Percentiles rank a stretch among this genome's conserved stretches.
Evolutionary conservation across 345 rosid species (phyloP).

Genomic region (Lepidium africanum): DNA sequence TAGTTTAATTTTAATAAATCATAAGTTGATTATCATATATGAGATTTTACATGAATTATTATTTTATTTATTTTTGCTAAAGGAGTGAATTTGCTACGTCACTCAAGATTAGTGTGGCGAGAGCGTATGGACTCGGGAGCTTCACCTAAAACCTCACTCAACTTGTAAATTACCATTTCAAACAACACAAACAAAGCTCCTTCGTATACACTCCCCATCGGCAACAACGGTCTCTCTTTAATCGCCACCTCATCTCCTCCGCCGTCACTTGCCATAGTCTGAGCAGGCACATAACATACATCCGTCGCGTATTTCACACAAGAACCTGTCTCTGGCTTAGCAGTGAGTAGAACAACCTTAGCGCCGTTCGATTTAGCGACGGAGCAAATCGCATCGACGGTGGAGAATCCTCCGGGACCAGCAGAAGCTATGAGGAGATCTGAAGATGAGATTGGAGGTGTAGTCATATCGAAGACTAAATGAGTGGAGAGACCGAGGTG

Average conservation of each 20-base stretch:
- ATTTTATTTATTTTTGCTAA: too few species aligned
- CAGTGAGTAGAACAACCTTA: slow-evolving; percentile 54
- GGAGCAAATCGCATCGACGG: slow-evolving; percentile 74
- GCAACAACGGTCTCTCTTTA: slow-evolving; percentile 46
- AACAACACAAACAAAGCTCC: slow-evolving; percentile 84
- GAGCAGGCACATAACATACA: slow-evolving; percentile 68
- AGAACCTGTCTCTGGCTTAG: slow-evolving; percentile 57
- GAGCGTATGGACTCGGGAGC: slow-evolving; percentile 58
- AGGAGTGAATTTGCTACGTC: background rate
- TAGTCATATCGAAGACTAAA: slow-evolving; percentile 72
- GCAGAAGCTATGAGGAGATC: slow-evolving; percentile 81
- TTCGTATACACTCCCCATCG: slow-evolving; percentile 91
- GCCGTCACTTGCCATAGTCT: slow-evolving; percentile 68
- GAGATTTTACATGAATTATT: too few species aligned
- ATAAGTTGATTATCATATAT: too few species aligned
- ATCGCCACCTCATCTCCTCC: slow-evolving; percentile 5
- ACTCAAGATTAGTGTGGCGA: slow-evolving; percentile 91
- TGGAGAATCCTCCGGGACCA: slow-evolving; percentile 79
- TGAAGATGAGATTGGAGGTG: slow-evolving; percentile 57
- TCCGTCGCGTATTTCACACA: slow-evolving; percentile 54
- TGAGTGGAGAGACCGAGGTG: slow-evolving; percentile 78
- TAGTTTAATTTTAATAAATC: too few species aligned
- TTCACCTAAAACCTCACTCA: slow-evolving; percentile 57
- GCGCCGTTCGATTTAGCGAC: slow-evolving; percentile 56
- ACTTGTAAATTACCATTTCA: slow-evolving; percentile 73